Conservation (phyloP, 2,329 filamentous ascomycete species). For the Ceratocystis smalleyi region DNA sequence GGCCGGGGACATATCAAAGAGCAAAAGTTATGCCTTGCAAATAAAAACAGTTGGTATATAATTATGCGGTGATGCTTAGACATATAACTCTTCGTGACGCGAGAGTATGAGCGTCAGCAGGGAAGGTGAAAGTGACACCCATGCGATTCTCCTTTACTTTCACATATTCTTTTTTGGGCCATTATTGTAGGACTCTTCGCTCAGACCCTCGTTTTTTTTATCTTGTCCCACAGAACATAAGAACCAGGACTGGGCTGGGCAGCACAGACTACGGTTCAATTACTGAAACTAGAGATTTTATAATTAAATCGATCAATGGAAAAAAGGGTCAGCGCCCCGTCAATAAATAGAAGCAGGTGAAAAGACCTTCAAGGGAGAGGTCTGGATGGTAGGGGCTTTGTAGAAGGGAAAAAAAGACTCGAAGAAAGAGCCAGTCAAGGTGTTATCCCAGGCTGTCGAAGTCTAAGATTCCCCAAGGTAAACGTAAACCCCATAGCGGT, state of each 20-base stretch:
- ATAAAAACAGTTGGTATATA: background rate
- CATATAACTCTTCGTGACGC: background rate
- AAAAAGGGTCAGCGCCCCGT: background rate
- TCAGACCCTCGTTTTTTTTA: background rate
- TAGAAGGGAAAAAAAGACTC: background rate
- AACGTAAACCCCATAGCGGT: background rate
- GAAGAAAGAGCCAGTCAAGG: background rate
- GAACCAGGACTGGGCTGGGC: background rate
- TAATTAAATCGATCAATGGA: conserved; percentile 1
- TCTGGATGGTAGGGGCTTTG: background rate
- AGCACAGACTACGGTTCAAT: background rate
- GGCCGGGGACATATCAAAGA: background rate
- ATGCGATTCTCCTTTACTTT: background rate
- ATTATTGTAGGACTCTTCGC: background rate
- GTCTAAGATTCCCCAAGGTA: background rate
- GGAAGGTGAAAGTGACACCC: background rate
- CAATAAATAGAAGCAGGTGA: background rate
- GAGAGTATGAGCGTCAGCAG: background rate
- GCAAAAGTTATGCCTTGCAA: background rate
- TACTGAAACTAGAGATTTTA: background rate
- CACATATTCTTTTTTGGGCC: background rate
- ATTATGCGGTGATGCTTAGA: background rate
- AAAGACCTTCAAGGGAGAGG: background rate
- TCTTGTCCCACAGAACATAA: background rate
- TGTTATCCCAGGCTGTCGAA: background rate